phyloP scores from a whole-genome alignment of 257 asterid species.

The Primulina eburnea region DNA sequence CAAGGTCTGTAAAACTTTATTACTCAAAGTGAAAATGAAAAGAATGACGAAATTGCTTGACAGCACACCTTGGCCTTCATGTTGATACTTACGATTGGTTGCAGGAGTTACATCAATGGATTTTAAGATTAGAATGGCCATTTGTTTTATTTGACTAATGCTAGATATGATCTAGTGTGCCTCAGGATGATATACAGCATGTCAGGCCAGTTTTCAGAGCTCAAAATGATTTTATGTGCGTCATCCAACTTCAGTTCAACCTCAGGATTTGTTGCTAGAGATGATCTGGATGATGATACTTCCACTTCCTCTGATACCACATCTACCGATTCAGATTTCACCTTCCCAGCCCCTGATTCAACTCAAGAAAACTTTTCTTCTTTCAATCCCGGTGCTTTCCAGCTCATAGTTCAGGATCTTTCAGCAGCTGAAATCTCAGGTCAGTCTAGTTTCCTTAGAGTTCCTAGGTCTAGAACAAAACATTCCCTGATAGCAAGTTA shows the following conservation, averaged over 20 bases:
- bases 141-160: conserved; percentile 45
- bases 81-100: conserved; percentile 24
- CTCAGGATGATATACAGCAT: conserved; percentile 99
- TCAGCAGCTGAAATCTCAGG: conserved; percentile 87
- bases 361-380: conserved; percentile 59
- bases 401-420: conserved; percentile 92
- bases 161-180: conserved; percentile 80
- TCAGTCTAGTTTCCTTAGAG: conserved; percentile 56
- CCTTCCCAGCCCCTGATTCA: conserved; percentile 86
- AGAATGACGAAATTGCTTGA: conserved; percentile 1
- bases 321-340: conserved; percentile 84
- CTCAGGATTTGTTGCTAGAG: conserved; percentile 58
- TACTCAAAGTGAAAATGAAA: background rate
- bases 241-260: conserved; percentile 69
- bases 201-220: conserved; percentile 97
- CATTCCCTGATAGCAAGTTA: conserved; percentile 29
- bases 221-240: conserved; percentile 79
- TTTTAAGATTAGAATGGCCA: conserved; percentile 22
- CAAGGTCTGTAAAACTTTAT: background rate
- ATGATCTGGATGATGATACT: conserved; percentile 51
- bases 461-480: conserved; percentile 30
- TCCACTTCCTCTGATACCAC: conserved; percentile 74
- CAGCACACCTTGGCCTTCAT: background rate
- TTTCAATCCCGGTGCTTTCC: conserved; percentile 70
- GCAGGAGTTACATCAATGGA: conserved; percentile 25